Evolutionary conservation across 1,284 basidiomycete species (phyloP), one percentile per base, ranked within the genome.

Genomic region (Ustilago lituana): DNA sequence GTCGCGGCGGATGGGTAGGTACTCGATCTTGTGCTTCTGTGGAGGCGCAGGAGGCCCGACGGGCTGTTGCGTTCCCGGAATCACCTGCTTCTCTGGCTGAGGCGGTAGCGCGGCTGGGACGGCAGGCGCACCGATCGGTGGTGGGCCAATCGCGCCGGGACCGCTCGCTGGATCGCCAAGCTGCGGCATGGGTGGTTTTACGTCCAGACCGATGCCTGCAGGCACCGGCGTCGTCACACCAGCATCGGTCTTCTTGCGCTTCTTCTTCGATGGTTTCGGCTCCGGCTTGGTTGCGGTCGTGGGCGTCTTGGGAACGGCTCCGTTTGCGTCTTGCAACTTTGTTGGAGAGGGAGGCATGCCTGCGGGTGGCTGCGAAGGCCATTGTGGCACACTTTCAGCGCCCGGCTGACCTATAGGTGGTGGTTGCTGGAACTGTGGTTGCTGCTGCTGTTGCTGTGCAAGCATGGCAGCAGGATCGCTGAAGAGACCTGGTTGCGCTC

Each of bases 1-100:
- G 55, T 91, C 89, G 23, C 91, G 88, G 10, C 87, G 87, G 15
- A 92, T 84, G 0, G 95, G 95, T 23, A 91, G 85, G 80, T 98
- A 98, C 84, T 94, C 91, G 73, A 98, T 91, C 83, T 90, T 92
- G 76, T 91, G 89, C 59, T 92, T 88, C 32, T 87, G 82, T 7
- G 62, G 67, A 15, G 68, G 61, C 3, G 67, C 49, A 19, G 64
- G 55, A 14, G 66, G 53, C 3, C 51, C 60, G 19, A 65, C 53
- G 8, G 48, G 58, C 27, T 73, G 66, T 36, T 60, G 65, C 23
- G 68, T 65, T n/a, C 63, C 58, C 0, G 63, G 57, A 14, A 71
- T 49, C 17, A 63, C 24, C 32, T 58, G 54, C 45, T 59, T 58
- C 24, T 58, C 54, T 19, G 47, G 33, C 47, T 66, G 62, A 17